phyloP scores from a whole-genome alignment of 2,329 filamentous ascomycete genomes.

The Cyanodermella asteris region DNA sequence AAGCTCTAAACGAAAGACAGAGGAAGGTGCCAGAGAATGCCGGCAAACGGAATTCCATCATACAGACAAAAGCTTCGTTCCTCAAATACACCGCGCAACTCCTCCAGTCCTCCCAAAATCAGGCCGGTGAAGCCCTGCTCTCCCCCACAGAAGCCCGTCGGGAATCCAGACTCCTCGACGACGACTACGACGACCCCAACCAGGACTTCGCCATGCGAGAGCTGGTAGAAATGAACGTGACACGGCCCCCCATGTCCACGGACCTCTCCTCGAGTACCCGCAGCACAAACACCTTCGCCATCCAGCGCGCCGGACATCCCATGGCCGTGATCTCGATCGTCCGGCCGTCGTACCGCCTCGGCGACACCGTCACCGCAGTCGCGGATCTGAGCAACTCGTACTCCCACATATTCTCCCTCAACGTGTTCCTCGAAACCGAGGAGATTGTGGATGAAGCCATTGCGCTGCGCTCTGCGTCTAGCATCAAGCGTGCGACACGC shows the following conservation, averaged over 20 bases:
- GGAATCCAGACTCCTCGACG: too few species aligned
- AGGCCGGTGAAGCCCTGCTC: conserved; percentile 37
- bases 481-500: conserved; percentile 67
- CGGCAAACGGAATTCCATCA: too few species aligned
- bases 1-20: too few species aligned
- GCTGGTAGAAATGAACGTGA: too few species aligned
- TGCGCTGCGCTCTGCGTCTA: conserved; percentile 65
- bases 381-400: conserved; percentile 64
- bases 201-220: too few species aligned
- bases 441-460: conserved; percentile 65
- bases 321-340: conserved; percentile 80
- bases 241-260: too few species aligned
- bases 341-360: conserved; percentile 69
- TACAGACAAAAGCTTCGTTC: too few species aligned
- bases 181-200: too few species aligned
- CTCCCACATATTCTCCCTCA: conserved; percentile 67
- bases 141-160: conserved; percentile 58
- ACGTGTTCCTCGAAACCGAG: conserved; percentile 63
- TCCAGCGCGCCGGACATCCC: conserved; percentile 74
- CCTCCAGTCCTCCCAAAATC: conserved; percentile 35
- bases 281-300: conserved; percentile 85
- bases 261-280: too few species aligned
- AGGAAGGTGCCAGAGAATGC: conserved; percentile 21
- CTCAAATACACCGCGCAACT: conserved; percentile 57
- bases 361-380: conserved; percentile 64